Evolutionary conservation across 768 basidiomycete species (phyloP).

Genomic region (Sporobolomyces pararoseus): DNA sequence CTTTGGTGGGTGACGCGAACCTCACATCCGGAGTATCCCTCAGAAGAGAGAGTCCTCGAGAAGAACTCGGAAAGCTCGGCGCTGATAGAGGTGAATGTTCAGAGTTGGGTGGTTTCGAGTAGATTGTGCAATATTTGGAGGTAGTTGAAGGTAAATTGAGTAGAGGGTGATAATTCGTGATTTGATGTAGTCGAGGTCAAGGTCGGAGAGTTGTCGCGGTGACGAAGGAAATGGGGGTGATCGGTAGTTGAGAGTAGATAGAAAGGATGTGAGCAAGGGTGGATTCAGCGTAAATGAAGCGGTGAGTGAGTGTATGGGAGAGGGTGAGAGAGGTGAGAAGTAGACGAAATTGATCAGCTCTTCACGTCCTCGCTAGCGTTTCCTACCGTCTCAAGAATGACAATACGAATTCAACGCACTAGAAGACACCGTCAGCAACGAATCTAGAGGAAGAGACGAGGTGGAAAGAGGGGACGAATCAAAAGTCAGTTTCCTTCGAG

Average conservation of each 20-base stretch:
- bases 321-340: not conserved
- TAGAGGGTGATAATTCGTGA: not conserved
- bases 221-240: too few species aligned
- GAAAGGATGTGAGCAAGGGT: not conserved
- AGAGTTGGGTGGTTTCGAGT: not conserved
- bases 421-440: slow-evolving; percentile 45
- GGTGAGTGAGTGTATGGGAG: not conserved
- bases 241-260: too few species aligned
- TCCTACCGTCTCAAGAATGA: not conserved
- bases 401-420: slow-evolving; percentile 20
- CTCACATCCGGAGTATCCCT: slow-evolving; percentile 99
- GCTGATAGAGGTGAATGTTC: slow-evolving; percentile 59
- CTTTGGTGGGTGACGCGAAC: slow-evolving; percentile 98
- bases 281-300: too few species aligned
- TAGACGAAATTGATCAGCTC: slow-evolving; percentile 1
- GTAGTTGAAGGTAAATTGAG: too few species aligned
- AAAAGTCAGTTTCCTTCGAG: not conserved
- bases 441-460: slow-evolving; percentile 18
- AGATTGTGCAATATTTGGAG: slow-evolving; percentile 4
- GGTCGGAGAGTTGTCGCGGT: too few species aligned
- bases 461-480: not conserved
- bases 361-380: not conserved
- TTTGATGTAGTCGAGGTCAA: too few species aligned
- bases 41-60: slow-evolving; percentile 93
- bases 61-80: slow-evolving; percentile 99